Evolutionary conservation across 2,329 filamentous ascomycete species (phyloP).

Genomic region (Thielaviopsis punctulata): DNA sequence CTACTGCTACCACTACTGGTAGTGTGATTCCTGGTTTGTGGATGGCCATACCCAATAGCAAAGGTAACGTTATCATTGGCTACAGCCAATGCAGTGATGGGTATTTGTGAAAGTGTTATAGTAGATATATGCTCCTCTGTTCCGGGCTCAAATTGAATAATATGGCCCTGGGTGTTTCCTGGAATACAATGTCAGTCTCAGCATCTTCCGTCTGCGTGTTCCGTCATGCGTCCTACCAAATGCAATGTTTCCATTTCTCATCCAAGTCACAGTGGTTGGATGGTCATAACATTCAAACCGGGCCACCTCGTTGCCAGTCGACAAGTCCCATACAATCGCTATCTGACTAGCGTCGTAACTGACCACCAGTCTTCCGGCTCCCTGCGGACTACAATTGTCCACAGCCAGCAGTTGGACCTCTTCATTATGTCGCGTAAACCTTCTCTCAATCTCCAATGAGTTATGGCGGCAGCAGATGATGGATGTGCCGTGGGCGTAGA

Average conservation of each 20-base stretch:
- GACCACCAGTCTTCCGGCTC: constrained; percentile 69
- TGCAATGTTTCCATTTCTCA: constrained; percentile 90
- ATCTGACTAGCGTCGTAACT: constrained; percentile 86
- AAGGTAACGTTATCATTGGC: constrained; percentile 83
- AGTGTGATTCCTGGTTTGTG: neutral
- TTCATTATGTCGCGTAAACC: constrained; percentile 69
- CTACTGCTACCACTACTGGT: too few species aligned
- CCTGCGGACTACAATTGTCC: constrained; percentile 78
- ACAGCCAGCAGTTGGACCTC: constrained; percentile 72
- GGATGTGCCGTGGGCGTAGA: constrained; percentile 69
- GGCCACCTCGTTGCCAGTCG: constrained; percentile 77
- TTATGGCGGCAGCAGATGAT: constrained; percentile 87
- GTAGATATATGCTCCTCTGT: constrained; percentile 86
- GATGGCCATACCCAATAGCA: constrained; percentile 64
- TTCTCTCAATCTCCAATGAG: constrained; percentile 70
- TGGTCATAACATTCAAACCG: constrained; percentile 87
- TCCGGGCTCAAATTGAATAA: constrained; percentile 85
- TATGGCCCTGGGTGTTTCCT: constrained; percentile 86
- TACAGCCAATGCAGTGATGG: constrained; percentile 84
- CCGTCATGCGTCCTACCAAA: constrained; percentile 50
- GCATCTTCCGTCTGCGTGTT: neutral
- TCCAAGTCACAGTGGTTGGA: constrained; percentile 75
- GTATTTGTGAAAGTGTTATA: constrained; percentile 77
- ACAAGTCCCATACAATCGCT: constrained; percentile 90
- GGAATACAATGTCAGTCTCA: constrained; percentile 14